Conservation (phyloP, 345 rosid genomes). For the Syzygium grande region DNA sequence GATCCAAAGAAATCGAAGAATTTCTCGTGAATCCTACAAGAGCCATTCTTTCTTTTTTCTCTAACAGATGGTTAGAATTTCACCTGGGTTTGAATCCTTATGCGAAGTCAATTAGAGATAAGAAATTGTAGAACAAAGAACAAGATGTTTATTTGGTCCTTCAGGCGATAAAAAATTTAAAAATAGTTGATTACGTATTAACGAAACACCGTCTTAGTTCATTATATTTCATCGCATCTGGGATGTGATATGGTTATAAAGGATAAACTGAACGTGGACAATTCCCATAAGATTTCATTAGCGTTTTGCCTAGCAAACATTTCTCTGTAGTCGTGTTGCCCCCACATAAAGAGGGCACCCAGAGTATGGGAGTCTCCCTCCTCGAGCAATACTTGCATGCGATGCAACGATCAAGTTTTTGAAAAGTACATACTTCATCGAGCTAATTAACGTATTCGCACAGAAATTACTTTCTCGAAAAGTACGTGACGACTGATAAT, state of each 20-base stretch:
- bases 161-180: not conserved
- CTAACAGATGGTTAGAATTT: not conserved
- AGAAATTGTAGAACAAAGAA: not conserved
- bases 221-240: not conserved
- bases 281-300: not conserved
- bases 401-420: not conserved
- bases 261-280: rapidly evolving
- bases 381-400: not conserved
- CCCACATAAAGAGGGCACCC: rapidly evolving
- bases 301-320: not conserved
- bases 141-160: not conserved
- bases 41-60: not conserved
- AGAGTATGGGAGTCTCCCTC: too few species aligned
- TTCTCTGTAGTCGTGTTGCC: not conserved
- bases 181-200: too few species aligned
- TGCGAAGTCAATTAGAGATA: rapidly evolving
- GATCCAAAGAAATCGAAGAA: not conserved
- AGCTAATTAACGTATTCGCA: not conserved
- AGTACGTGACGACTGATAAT: not conserved
- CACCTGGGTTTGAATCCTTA: too few species aligned
- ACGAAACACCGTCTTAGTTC: not conserved
- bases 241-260: too few species aligned
- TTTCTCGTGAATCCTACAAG: not conserved
- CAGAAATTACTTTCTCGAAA: not conserved
- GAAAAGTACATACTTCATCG: not conserved